phyloP scores from a whole-genome alignment of 805 yeast genomes.

The Monosporozyma unispora region DNA sequence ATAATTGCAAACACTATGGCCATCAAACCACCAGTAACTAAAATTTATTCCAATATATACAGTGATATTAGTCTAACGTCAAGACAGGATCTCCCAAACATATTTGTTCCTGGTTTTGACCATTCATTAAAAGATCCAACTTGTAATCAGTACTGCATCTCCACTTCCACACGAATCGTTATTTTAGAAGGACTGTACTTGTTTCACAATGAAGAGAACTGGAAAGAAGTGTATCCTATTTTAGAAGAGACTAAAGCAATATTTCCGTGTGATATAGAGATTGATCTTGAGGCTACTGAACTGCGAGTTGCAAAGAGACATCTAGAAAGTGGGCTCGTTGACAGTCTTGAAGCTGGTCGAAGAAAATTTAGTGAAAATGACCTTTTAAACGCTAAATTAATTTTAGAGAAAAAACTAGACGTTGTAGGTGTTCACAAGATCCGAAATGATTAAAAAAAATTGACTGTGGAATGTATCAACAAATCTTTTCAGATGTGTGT shows the following conservation, averaged over 20 bases:
- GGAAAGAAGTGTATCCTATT: constrained; percentile 33
- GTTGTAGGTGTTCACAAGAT: constrained; percentile 12
- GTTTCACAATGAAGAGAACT: constrained; percentile 46
- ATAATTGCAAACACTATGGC: background rate
- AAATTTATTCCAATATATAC: constrained; percentile 4
- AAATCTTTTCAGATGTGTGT: background rate
- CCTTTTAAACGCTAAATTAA: constrained; percentile 46
- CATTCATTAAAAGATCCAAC: constrained; percentile 69
- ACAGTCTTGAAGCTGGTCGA: constrained; percentile 40
- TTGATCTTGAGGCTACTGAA: constrained; percentile 38
- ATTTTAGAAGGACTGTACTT: constrained; percentile 74
- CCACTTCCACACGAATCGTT: constrained; percentile 42
- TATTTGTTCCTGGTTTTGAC: constrained; percentile 62
- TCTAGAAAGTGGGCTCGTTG: constrained; percentile 45
- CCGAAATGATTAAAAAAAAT: constrained; percentile 20
- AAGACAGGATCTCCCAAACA: constrained; percentile 25
- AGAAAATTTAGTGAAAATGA: constrained; percentile 49
- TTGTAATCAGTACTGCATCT: constrained; percentile 40
- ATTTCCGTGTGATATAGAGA: constrained; percentile 45
- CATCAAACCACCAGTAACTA: constrained; percentile 9
- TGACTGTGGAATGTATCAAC: no score
- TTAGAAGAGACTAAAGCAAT: constrained; percentile 22
- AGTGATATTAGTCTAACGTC: constrained; percentile 16
- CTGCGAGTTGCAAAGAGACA: constrained; percentile 62
- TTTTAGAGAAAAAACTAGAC: constrained; percentile 15